These are phyloP conservation scores for Nannochloris sp. DNA, from an alignment of 139 green algal species.

Conservation along the genomic window DNA sequence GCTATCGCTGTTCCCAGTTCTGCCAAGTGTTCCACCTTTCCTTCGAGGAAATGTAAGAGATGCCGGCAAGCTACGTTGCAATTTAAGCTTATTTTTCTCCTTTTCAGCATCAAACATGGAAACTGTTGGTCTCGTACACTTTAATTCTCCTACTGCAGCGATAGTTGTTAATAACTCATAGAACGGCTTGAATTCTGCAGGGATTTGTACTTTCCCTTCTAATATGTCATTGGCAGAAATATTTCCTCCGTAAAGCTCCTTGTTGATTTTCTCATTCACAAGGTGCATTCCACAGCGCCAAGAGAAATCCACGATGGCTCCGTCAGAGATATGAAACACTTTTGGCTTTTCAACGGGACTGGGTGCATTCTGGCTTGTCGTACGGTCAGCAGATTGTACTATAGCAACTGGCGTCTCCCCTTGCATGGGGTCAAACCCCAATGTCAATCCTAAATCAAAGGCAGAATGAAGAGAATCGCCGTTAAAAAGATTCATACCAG, in stretches of 20 bases:
- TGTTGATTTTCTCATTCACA: conserved; percentile 19
- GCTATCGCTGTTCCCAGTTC: no score
- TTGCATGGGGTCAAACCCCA: background rate
- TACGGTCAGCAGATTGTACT: background rate
- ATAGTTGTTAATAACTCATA: conserved; percentile 2
- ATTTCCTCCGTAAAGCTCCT: conserved; percentile 14
- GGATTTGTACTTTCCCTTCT: conserved; percentile 16
- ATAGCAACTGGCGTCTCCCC: background rate
- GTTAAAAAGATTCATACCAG: background rate
- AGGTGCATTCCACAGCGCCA: conserved; percentile 3
- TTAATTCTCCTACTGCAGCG: background rate
- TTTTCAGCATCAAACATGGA: background rate
- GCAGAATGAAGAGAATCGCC: background rate
- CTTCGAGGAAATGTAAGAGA: no score
- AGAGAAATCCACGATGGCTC: background rate
- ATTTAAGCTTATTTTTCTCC: no score
- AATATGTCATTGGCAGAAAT: conserved; percentile 23
- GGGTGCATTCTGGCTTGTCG: background rate
- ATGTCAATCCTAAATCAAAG: background rate
- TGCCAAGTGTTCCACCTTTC: no score
- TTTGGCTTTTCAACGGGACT: background rate
- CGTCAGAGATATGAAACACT: background rate
- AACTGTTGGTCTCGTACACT: background rate
- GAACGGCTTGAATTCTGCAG: conserved; percentile 23
- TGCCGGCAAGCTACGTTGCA: no score